phyloP scores from a whole-genome alignment of 1,284 basidiomycete species.

The Sparassis latifolia region DNA sequence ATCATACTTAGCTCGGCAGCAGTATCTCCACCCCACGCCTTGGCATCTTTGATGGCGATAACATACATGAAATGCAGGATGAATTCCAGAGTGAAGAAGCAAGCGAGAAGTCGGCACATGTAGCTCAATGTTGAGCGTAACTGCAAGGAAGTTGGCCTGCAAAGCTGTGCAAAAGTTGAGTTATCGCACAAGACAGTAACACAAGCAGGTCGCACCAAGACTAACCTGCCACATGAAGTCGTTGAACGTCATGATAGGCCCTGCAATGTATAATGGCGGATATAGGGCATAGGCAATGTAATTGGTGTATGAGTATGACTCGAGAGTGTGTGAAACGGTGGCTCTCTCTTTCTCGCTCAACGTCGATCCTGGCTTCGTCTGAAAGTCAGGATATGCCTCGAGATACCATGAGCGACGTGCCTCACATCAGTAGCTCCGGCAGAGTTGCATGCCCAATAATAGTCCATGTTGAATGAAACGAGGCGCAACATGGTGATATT shows the following conservation, averaged over 20 bases:
- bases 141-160: slow-evolving; percentile 41
- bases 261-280: slow-evolving; percentile 92
- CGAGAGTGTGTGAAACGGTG: slow-evolving; percentile 34
- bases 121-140: slow-evolving; percentile 44
- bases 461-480: slow-evolving; percentile 90
- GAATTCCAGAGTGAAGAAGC: slow-evolving; percentile 83
- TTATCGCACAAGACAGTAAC: background rate
- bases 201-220: slow-evolving; percentile 1
- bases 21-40: slow-evolving; percentile 68
- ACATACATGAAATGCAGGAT: slow-evolving; percentile 95
- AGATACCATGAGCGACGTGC: background rate
- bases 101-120: slow-evolving; percentile 64
- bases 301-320: slow-evolving; percentile 49
- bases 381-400: slow-evolving; percentile 2
- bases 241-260: slow-evolving; percentile 95
- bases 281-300: slow-evolving; percentile 81
- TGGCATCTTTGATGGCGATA: slow-evolving; percentile 90
- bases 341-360: slow-evolving; percentile 56
- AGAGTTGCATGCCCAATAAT: slow-evolving; percentile 69
- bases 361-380: slow-evolving; percentile 24
- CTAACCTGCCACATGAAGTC: slow-evolving; percentile 89
- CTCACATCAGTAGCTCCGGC: slow-evolving; percentile 38
- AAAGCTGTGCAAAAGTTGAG: slow-evolving; percentile 34
- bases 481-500: slow-evolving; percentile 97
- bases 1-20: slow-evolving; percentile 87